A percentile compares a stretch with the other conserved stretches of the same genome.
These are phyloP conservation scores for Cymbopogon citratus DNA, from an alignment of 176 grass and related monocot species.

Conservation along the genomic window DNA sequence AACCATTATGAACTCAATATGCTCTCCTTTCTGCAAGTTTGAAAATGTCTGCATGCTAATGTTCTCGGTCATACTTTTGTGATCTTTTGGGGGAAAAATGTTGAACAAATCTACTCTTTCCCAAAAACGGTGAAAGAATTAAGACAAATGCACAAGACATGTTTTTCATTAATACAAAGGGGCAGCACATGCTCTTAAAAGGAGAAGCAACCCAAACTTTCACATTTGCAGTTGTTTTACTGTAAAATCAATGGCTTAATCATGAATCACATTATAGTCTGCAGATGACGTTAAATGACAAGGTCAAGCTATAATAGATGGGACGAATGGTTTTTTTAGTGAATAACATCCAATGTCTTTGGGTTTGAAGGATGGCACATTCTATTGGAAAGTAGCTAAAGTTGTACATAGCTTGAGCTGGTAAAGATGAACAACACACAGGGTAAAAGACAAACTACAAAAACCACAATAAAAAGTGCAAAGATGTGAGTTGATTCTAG, in stretches of 20 bases:
- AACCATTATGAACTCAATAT: conserved; percentile 1
- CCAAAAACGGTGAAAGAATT: not conserved
- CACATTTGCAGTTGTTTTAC: not conserved
- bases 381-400: not conserved
- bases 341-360: not conserved
- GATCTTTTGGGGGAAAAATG: not conserved
- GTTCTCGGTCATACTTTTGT: not conserved
- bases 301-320: not conserved
- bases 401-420: not conserved
- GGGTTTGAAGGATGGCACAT: not conserved
- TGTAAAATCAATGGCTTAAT: not conserved
- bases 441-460: not conserved
- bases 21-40: not conserved
- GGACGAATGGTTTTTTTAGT: not conserved
- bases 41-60: not conserved
- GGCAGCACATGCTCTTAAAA: not conserved
- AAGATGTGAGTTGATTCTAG: not conserved
- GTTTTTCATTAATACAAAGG: not conserved
- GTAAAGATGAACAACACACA: not conserved
- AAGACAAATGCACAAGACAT: not conserved
- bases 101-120: not conserved
- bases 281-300: not conserved
- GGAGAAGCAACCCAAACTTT: not conserved
- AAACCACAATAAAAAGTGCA: not conserved
- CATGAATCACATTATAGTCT: not conserved